Percentiles rank a stretch among this genome's conserved stretches.
Conservation (phyloP, 2,329 filamentous ascomycete species). For the Fusarium sacchari region DNA sequence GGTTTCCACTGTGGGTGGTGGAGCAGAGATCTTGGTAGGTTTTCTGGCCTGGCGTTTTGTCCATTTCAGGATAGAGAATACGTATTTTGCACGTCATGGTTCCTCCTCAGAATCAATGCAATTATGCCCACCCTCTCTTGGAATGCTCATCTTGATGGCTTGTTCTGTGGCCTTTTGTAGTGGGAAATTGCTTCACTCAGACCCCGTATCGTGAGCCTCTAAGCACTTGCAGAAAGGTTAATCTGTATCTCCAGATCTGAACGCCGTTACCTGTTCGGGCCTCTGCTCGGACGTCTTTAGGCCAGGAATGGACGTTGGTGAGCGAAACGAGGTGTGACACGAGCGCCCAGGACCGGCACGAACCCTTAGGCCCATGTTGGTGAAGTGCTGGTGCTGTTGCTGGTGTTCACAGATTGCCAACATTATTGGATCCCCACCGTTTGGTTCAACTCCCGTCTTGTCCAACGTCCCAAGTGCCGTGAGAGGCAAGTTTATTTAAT, state of each 20-base stretch:
- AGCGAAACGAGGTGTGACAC: constrained; percentile 30
- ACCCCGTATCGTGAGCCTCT: constrained; percentile 13
- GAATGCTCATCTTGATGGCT: constrained; percentile 7
- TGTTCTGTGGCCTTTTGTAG: neutral
- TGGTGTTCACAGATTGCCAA: neutral
- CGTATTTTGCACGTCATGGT: constrained; percentile 32
- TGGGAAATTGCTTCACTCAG: constrained; percentile 8
- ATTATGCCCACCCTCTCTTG: neutral
- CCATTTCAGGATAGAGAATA: constrained; percentile 14
- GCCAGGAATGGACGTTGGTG: constrained; percentile 19
- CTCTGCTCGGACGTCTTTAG: neutral
- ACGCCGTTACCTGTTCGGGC: constrained; percentile 13
- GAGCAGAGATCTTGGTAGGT: constrained; percentile 29
- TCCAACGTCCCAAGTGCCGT: constrained; percentile 27
- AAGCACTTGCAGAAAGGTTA: constrained; percentile 29
- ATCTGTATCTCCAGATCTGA: constrained; percentile 8
- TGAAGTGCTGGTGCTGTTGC: constrained; percentile 11
- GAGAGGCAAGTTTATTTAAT: constrained; percentile 14
- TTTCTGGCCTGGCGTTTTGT: constrained; percentile 3
- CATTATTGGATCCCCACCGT: constrained; percentile 21
- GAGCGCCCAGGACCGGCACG: constrained; percentile 31
- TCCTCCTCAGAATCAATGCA: constrained; percentile 19
- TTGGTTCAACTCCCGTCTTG: constrained; percentile 25
- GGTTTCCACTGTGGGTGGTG: constrained; percentile 33
- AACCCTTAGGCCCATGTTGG: constrained; percentile 24